Percentiles rank a stretch among this genome's conserved stretches.
Conservation (phyloP, 108 stramenopile species). For the Stephanodiscus minutulus region DNA sequence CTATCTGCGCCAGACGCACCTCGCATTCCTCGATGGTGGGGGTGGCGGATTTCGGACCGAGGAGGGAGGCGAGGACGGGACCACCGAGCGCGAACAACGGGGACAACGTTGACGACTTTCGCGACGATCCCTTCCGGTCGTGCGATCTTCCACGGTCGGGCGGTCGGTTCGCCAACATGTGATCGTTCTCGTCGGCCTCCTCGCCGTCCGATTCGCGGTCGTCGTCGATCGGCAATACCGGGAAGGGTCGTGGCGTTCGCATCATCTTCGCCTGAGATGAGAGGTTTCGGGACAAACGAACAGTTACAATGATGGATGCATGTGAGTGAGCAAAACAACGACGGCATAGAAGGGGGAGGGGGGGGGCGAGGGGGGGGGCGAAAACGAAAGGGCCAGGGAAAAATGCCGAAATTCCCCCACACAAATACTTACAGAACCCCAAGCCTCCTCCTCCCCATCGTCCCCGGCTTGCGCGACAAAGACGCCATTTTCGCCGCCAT, state of each 20-base stretch:
- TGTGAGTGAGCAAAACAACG: background rate
- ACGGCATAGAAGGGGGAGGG: background rate
- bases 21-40: conserved; percentile 23
- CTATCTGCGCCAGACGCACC: conserved; percentile 31
- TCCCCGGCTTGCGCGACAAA: no score
- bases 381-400: background rate
- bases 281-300: no score
- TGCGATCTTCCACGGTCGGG: background rate
- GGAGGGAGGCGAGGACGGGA: conserved; percentile 19
- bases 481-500: background rate
- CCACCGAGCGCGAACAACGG: background rate
- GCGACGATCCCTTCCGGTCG: background rate
- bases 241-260: conserved; percentile 23
- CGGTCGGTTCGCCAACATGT: conserved; percentile 1
- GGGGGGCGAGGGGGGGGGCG: no score
- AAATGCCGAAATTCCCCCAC: background rate
- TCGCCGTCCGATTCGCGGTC: conserved; percentile 27
- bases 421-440: background rate
- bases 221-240: conserved; percentile 21
- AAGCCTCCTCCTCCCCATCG: background rate
- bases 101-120: background rate
- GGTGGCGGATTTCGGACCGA: conserved; percentile 17
- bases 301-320: no score
- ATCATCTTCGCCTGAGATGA: background rate
- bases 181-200: conserved; percentile 16